Percentiles rank a stretch among this genome's conserved stretches.
phyloP scores from a whole-genome alignment of 139 green algal genomes.

The Chlorella ohadii region DNA sequence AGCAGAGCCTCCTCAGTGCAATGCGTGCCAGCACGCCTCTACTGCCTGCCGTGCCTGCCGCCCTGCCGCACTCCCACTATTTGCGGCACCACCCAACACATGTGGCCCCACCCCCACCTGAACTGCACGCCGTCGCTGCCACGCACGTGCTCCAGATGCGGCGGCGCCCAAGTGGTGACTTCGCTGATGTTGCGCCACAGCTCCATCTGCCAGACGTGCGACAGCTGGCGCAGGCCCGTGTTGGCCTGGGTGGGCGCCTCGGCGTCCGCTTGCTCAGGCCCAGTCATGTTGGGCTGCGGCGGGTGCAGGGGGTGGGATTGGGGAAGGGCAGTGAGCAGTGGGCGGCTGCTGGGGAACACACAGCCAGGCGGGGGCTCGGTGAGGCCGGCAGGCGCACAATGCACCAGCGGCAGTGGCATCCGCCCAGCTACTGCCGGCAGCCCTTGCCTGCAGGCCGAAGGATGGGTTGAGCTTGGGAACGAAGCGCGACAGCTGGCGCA shows the following conservation, averaged over 20 bases:
- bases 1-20: too few relatives aligned
- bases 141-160: constrained; percentile 44
- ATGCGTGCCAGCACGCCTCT: too few relatives aligned
- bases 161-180: constrained; percentile 39
- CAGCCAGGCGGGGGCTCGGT: too few relatives aligned
- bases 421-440: too few relatives aligned
- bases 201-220: constrained; percentile 31
- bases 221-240: constrained; percentile 39
- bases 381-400: too few relatives aligned
- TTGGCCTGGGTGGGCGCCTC: background rate
- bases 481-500: constrained; percentile 7
- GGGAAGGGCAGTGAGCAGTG: too few relatives aligned
- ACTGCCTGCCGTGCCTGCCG: background rate
- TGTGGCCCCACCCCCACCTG: too few relatives aligned
- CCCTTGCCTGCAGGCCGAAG: too few relatives aligned
- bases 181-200: constrained; percentile 41
- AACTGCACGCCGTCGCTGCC: constrained; percentile 55
- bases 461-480: constrained; percentile 28
- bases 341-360: too few relatives aligned
- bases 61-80: too few relatives aligned
- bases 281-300: constrained; percentile 50
- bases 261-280: background rate
- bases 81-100: too few relatives aligned
- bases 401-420: too few relatives aligned
- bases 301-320: background rate